A percentile compares a stretch with the other conserved stretches of the same genome.
These are phyloP conservation scores for Cutaneotrichosporon cyanovorans DNA, from an alignment of 1,284 basidiomycete genomes.

Conservation along the genomic window DNA sequence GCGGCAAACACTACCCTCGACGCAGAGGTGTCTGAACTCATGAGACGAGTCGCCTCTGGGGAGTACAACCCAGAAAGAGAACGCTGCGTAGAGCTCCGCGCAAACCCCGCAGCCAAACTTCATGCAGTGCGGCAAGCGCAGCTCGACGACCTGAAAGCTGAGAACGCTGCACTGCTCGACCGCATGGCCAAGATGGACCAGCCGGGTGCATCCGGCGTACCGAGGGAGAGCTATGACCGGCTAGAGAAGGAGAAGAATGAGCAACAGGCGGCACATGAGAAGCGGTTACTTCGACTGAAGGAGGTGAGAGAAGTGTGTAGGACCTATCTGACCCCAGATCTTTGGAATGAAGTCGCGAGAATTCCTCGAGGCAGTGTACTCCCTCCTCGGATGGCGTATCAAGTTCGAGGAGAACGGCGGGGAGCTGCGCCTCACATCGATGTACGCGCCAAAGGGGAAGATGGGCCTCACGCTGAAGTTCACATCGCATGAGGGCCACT, in stretches of 20 bases:
- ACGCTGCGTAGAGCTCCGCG: slow-evolving; percentile 47
- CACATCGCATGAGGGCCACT: slow-evolving; percentile 47
- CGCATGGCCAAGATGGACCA: slow-evolving; percentile 26
- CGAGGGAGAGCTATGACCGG: slow-evolving; percentile 47
- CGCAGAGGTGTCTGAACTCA: slow-evolving; percentile 48
- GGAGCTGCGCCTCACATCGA: slow-evolving; percentile 51
- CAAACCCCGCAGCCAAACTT: slow-evolving; percentile 49
- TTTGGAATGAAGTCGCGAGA: slow-evolving; percentile 51
- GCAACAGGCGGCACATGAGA: slow-evolving; percentile 49
- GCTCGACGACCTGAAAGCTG: slow-evolving; percentile 47
- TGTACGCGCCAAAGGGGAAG: slow-evolving; percentile 50
- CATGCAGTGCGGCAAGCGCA: slow-evolving; percentile 47
- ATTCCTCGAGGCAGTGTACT: slow-evolving; percentile 51
- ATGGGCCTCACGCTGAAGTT: slow-evolving; percentile 48
- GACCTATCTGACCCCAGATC: slow-evolving; percentile 22
- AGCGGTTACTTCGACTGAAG: slow-evolving; percentile 49
- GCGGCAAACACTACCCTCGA: slow-evolving; percentile 46
- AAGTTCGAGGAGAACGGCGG: slow-evolving; percentile 51
- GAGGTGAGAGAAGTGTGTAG: slow-evolving; percentile 37
- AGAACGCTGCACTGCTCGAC: slow-evolving; percentile 49
- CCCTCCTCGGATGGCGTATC: slow-evolving; percentile 52
- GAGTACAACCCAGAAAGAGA: slow-evolving; percentile 49
- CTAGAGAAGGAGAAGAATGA: slow-evolving; percentile 45
- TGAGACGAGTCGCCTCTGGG: slow-evolving; percentile 48
- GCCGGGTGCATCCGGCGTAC: slow-evolving; percentile 33